phyloP scores from a whole-genome alignment of 148 eudicot genomes.

The Tetragonia tetragonoides region DNA sequence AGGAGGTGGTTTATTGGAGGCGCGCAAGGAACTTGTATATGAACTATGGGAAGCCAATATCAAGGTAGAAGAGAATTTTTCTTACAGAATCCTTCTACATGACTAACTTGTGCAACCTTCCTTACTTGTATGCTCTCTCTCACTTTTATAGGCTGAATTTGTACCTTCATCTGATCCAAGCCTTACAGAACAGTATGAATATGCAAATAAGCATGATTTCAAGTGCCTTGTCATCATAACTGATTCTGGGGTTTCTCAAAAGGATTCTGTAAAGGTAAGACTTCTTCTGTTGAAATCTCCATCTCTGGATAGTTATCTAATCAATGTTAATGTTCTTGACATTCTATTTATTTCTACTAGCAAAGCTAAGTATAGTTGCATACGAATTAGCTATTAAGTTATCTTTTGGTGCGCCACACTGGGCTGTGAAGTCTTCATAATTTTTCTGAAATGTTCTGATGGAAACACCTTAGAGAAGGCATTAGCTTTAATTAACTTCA shows the following conservation, averaged over 20 bases:
- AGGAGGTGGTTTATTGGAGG: constrained; percentile 80
- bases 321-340: no score
- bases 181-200: constrained; percentile 95
- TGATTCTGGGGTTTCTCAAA: constrained; percentile 67
- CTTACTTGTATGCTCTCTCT: background rate
- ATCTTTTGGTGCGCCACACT: background rate
- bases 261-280: constrained; percentile 74
- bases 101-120: background rate
- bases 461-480: background rate
- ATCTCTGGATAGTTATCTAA: background rate
- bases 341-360: no score
- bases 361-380: background rate
- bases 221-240: constrained; percentile 83
- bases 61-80: constrained; percentile 42
- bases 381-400: background rate
- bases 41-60: constrained; percentile 86
- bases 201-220: constrained; percentile 91
- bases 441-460: background rate
- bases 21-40: constrained; percentile 86
- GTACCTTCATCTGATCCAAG: constrained; percentile 87
- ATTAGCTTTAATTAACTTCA: no score
- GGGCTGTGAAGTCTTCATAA: background rate
- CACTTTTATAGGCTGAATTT: constrained; percentile 65
- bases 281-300: background rate
- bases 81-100: background rate